phyloP scores from a whole-genome alignment of 805 yeast species.

The Torulaspora quercuum region DNA sequence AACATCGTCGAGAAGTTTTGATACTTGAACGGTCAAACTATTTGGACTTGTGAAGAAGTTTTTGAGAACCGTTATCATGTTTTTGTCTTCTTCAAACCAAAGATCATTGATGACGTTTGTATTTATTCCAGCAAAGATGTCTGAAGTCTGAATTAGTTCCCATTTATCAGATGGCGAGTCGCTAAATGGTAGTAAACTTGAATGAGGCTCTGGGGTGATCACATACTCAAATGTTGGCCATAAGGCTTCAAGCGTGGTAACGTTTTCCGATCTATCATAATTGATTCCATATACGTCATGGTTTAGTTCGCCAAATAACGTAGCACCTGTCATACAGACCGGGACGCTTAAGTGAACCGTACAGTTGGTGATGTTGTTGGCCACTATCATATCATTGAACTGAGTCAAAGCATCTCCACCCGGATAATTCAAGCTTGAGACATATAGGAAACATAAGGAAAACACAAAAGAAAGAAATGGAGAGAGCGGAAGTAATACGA shows the following conservation, averaged over 20 bases:
- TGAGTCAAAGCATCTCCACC: conserved; percentile 72
- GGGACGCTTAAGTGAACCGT: conserved; percentile 73
- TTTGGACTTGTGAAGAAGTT: conserved; percentile 15
- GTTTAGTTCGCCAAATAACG: conserved; percentile 66
- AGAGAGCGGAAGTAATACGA: conserved; percentile 34
- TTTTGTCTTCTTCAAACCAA: conserved; percentile 19
- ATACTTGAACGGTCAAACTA: conserved; percentile 10
- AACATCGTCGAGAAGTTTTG: conserved; percentile 21
- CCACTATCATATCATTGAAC: conserved; percentile 46
- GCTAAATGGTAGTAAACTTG: conserved; percentile 21
- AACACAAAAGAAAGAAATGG: conserved; percentile 38
- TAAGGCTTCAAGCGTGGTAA: conserved; percentile 33
- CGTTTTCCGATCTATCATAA: conserved; percentile 77
- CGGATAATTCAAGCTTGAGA: conserved; percentile 78
- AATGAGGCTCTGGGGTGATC: conserved; percentile 37
- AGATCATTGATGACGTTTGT: conserved; percentile 21
- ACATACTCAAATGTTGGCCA: conserved; percentile 53
- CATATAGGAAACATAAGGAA: conserved; percentile 52
- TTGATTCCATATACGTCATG: conserved; percentile 31
- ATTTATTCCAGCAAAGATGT: conserved; percentile 44
- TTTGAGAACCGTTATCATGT: conserved; percentile 16
- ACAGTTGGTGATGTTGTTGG: conserved; percentile 25
- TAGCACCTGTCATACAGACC: conserved; percentile 84
- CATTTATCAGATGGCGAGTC: conserved; percentile 38
- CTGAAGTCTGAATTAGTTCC: conserved; percentile 40